These are phyloP conservation scores for Thermothielavioides terrestris DNA, from an alignment of 495 filamentous ascomycete species.

Conservation along the genomic window DNA sequence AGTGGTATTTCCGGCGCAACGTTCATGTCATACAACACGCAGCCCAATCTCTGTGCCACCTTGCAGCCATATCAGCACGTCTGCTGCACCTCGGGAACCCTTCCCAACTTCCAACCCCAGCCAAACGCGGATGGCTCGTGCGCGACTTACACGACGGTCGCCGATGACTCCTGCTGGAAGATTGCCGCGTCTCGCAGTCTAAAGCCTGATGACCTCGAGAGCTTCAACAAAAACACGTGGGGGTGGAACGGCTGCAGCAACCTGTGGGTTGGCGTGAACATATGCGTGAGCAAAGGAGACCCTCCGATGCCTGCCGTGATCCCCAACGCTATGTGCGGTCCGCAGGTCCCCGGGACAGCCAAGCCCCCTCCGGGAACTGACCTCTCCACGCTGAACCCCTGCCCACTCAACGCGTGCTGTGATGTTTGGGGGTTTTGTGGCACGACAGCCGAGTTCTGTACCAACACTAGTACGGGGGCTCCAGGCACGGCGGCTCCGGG, in stretches of 20 bases:
- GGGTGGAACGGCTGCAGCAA: conserved; percentile 41
- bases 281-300: conserved; percentile 43
- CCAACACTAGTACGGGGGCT: conserved; percentile 16
- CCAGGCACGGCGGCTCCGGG: conserved; percentile 28
- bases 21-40: conserved; percentile 35
- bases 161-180: conserved; percentile 27
- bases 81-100: conserved; percentile 37
- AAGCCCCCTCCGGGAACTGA: conserved; percentile 10
- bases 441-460: conserved; percentile 37
- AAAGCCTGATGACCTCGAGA: conserved; percentile 25
- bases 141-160: conserved; percentile 24
- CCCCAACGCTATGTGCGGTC: conserved; percentile 37
- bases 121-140: conserved; percentile 38
- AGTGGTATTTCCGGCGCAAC: conserved; percentile 17
- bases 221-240: conserved; percentile 41
- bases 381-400: conserved; percentile 24
- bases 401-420: conserved; percentile 31
- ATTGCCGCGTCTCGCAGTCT: conserved; percentile 24
- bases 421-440: conserved; percentile 45
- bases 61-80: conserved; percentile 31
- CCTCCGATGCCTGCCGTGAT: conserved; percentile 38
- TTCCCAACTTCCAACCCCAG: conserved; percentile 32
- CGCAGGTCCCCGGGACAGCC: conserved; percentile 34
- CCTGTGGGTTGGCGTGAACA: conserved; percentile 20
- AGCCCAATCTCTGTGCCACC: conserved; percentile 25